Conservation (phyloP, 495 filamentous ascomycete genomes). For the Elasticomyces elasticus region DNA sequence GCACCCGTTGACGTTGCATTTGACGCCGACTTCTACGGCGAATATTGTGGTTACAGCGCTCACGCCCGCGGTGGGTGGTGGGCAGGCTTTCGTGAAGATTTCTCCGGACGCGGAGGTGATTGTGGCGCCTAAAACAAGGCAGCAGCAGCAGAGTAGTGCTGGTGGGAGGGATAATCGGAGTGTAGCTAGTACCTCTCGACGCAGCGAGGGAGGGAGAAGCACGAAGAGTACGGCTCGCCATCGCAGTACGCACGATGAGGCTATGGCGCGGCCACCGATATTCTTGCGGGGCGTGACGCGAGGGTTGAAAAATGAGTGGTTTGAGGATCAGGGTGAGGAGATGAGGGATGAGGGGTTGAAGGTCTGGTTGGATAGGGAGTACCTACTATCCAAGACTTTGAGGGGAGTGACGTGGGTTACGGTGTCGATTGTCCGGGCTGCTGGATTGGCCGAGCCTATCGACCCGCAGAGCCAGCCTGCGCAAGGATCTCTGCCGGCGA, state of each 20-base stretch:
- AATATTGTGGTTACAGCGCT: conserved; percentile 78
- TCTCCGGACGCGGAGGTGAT: conserved; percentile 90
- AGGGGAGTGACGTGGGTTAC: conserved; percentile 61
- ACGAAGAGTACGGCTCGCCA: conserved; percentile 54
- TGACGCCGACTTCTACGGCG: conserved; percentile 90
- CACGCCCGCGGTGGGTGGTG: conserved; percentile 55
- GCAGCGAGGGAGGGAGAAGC: conserved; percentile 63
- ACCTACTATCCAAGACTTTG: conserved; percentile 56
- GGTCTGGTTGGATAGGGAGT: conserved; percentile 74
- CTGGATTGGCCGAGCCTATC: conserved; percentile 60
- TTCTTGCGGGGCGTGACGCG: conserved; percentile 66
- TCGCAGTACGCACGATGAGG: conserved; percentile 36
- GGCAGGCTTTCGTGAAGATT: conserved; percentile 79
- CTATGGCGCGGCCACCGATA: conserved; percentile 23
- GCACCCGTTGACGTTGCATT: conserved; percentile 83
- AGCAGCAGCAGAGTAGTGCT: conserved; percentile 41
- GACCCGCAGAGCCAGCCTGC: conserved; percentile 54
- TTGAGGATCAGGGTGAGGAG: conserved; percentile 51
- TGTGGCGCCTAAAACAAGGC: conserved; percentile 82
- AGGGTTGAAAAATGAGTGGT: conserved; percentile 54
- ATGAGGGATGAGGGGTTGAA: conserved; percentile 53
- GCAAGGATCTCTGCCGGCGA: conserved; percentile 48
- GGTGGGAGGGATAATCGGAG: conserved; percentile 54
- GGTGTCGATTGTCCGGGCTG: conserved; percentile 70
- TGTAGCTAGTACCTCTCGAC: conserved; percentile 57